These are phyloP conservation scores for Psophocarpus tetragonolobus DNA, from an alignment of 306 rosid genomes.

Conservation along the genomic window DNA sequence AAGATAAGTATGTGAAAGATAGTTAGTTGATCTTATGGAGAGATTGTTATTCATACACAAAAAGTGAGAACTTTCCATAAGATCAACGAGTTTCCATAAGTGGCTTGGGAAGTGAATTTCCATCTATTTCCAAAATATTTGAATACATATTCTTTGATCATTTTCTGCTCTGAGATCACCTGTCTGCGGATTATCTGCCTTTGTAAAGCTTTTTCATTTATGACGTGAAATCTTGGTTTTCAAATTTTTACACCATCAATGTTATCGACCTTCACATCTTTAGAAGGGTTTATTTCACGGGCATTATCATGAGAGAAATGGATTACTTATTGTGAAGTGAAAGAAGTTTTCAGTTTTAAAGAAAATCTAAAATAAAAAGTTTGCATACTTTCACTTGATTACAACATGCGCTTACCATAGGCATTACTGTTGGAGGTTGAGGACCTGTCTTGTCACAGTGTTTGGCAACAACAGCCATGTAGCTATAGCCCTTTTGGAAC, in stretches of 20 bases:
- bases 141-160: conserved; percentile 81
- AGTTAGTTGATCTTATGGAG: neutral
- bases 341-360: neutral
- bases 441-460: conserved; percentile 42
- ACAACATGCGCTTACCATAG: conserved; percentile 47
- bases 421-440: conserved; percentile 36
- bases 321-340: neutral
- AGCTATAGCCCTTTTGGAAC: conserved; percentile 96
- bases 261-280: conserved; percentile 67
- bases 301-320: neutral
- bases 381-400: neutral
- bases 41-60: conserved; percentile 26
- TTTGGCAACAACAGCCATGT: conserved; percentile 88
- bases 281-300: conserved; percentile 41
- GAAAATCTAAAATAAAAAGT: neutral
- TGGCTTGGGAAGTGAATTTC: conserved; percentile 65
- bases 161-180: conserved; percentile 69
- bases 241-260: conserved; percentile 58
- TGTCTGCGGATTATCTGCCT: conserved; percentile 41
- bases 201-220: conserved; percentile 71
- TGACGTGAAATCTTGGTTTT: conserved; percentile 59
- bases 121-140: conserved; percentile 74
- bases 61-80: too few species aligned
- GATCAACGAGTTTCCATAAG: too few species aligned
- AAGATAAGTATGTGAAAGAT: neutral